Conservation (phyloP, 1,284 basidiomycete genomes). For the Trichosporon sp. region DNA sequence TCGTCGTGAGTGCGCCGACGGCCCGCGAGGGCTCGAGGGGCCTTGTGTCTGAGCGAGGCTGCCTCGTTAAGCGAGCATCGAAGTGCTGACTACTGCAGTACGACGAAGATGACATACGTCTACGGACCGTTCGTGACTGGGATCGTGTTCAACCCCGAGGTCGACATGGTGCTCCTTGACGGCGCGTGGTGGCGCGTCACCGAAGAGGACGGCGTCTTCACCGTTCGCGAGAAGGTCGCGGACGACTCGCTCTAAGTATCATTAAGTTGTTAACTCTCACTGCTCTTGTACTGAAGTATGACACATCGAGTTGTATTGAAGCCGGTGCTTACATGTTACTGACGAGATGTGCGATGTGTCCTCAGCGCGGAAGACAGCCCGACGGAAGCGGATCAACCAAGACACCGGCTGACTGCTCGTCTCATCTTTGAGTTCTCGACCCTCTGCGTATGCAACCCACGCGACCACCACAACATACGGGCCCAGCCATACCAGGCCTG, state of each 20-base stretch:
- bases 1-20: constrained; percentile 5
- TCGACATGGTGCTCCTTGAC: constrained; percentile 20
- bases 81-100: not conserved
- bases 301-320: not conserved
- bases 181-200: constrained; percentile 16
- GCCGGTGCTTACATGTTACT: not conserved
- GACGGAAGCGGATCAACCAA: no score
- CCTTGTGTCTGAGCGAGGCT: not conserved
- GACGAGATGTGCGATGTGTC: no score
- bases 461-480: no score
- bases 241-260: not conserved
- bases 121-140: constrained; percentile 15
- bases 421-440: no score
- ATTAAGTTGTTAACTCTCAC: not conserved
- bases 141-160: constrained; percentile 8
- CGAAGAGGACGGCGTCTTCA: constrained; percentile 15
- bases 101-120: constrained; percentile 5
- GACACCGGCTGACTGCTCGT: no score
- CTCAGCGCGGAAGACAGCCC: no score
- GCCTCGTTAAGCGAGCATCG: not conserved
- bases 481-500: no score
- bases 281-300: not conserved
- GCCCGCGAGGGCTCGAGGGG: not conserved
- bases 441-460: no score
- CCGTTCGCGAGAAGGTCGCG: constrained; percentile 15